Evolutionary conservation across 331 rosid species (phyloP).

Genomic region (Malus hybrid): DNA sequence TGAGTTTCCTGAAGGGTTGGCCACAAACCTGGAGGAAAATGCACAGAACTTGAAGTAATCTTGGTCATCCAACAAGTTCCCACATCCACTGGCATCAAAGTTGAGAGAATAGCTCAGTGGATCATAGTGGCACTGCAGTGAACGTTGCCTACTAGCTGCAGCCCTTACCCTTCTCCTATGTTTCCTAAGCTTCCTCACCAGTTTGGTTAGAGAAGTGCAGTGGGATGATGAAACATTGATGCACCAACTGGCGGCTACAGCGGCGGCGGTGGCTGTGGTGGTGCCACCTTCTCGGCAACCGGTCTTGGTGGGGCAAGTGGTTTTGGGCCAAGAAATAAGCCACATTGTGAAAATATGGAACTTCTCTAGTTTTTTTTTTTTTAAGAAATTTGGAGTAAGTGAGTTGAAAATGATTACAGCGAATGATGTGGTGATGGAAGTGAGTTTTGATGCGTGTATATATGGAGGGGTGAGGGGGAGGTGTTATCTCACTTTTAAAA

Average conservation of each 20-base stretch:
- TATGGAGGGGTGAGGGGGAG: slow-evolving; percentile 7
- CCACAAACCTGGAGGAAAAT: slow-evolving; percentile 69
- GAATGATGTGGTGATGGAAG: not conserved
- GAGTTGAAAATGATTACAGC: not conserved
- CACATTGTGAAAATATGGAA: slow-evolving; percentile 18
- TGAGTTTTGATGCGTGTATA: not conserved
- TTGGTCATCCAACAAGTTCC: slow-evolving; percentile 42
- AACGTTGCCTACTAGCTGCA: slow-evolving; percentile 11
- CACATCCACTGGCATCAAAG: slow-evolving; percentile 52
- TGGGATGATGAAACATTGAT: slow-evolving; percentile 9
- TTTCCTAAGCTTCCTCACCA: slow-evolving; percentile 52
- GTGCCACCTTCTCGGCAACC: slow-evolving; percentile 14
- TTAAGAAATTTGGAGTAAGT: not conserved
- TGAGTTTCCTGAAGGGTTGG: slow-evolving; percentile 37
- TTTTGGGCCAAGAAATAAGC: slow-evolving; percentile 42
- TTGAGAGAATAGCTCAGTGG: slow-evolving; percentile 77
- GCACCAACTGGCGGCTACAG: not conserved
- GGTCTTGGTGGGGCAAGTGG: not conserved
- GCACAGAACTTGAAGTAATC: slow-evolving; percentile 65
- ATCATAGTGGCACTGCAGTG: slow-evolving; percentile 63
- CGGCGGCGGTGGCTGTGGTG: not conserved
- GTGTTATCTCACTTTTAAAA: not conserved
- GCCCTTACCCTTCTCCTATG: slow-evolving; percentile 13
- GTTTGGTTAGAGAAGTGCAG: slow-evolving; percentile 40
- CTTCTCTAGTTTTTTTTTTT: not conserved